Conservation (phyloP, 202 grass and related monocot genomes). For the Saccharum hybrid region DNA sequence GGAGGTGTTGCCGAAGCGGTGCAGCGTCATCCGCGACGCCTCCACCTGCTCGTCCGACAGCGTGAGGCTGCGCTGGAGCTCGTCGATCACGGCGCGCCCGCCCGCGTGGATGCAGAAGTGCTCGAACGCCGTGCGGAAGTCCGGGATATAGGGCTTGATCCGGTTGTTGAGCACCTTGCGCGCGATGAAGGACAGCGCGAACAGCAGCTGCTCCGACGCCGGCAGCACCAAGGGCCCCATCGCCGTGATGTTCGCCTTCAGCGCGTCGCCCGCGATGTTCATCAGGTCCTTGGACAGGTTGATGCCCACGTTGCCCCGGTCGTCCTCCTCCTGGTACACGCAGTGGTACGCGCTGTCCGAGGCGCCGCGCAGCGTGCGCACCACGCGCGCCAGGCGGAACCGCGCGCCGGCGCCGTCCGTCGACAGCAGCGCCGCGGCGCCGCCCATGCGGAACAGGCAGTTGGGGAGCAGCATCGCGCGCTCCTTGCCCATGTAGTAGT, state of each 20-base stretch:
- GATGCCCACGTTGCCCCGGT: background rate
- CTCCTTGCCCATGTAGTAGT: background rate
- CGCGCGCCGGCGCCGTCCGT: conserved; percentile 6
- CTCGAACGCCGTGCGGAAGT: conserved; percentile 82
- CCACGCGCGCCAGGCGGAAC: background rate
- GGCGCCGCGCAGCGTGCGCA: background rate
- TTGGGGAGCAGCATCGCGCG: conserved; percentile 46
- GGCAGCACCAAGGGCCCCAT: conserved; percentile 78
- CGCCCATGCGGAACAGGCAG: conserved; percentile 82
- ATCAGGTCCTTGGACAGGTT: conserved; percentile 79
- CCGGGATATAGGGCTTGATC: conserved; percentile 77
- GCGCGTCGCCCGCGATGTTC: conserved; percentile 77
- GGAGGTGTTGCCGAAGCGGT: conserved; percentile 84
- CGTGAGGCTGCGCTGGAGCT: conserved; percentile 70
- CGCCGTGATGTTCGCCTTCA: conserved; percentile 83
- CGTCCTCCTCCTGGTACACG: conserved; percentile 6
- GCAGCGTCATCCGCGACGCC: conserved; percentile 93
- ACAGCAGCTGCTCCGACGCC: conserved; percentile 78
- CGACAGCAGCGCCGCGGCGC: conserved; percentile 73
- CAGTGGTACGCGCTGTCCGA: background rate
- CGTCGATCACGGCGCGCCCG: conserved; percentile 84
- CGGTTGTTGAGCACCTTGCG: conserved; percentile 56
- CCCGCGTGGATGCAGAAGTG: conserved; percentile 98
- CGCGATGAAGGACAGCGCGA: conserved; percentile 65
- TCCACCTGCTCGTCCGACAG: conserved; percentile 91